Evolutionary conservation across 2,329 filamentous ascomycete genomes (phyloP).

Genomic region (Fusarium incarnatum): DNA sequence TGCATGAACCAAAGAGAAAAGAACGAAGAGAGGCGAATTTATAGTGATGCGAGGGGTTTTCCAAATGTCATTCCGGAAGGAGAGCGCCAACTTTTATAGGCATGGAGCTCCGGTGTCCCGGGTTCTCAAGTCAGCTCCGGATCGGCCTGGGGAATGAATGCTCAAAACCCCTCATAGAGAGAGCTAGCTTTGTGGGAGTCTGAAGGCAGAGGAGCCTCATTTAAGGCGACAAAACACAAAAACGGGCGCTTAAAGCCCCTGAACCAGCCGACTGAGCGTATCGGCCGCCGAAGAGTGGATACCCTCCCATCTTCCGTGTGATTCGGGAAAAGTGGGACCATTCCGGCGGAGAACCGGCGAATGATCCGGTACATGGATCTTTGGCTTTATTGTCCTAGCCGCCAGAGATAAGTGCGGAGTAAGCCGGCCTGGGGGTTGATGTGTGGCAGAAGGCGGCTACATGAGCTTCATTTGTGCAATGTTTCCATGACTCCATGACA

Average conservation of each 20-base stretch:
- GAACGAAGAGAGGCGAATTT: accelerated
- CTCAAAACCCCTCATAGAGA: too few species aligned
- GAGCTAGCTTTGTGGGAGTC: background rate
- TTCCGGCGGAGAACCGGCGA: background rate
- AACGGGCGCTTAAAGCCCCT: background rate
- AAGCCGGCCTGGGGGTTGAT: accelerated
- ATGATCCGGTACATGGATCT: background rate
- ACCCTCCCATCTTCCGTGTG: background rate
- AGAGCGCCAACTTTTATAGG: background rate
- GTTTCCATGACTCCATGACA: background rate
- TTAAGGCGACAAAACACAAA: background rate
- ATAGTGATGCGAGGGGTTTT: background rate
- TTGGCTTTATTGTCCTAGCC: background rate
- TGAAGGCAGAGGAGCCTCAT: background rate
- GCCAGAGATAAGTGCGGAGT: too few species aligned
- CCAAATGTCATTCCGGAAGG: background rate
- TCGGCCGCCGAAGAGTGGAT: slow-evolving; percentile 6
- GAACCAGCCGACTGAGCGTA: background rate
- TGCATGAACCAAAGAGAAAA: accelerated
- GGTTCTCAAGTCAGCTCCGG: background rate
- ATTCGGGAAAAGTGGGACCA: slow-evolving; percentile 17
- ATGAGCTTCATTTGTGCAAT: background rate
- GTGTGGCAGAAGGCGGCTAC: background rate
- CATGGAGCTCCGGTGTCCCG: background rate
- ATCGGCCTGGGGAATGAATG: background rate